Percentiles rank a stretch among this genome's conserved stretches.
phyloP scores from a whole-genome alignment of 139 green algal genomes.

The Chlamydomonas asymmetrica region DNA sequence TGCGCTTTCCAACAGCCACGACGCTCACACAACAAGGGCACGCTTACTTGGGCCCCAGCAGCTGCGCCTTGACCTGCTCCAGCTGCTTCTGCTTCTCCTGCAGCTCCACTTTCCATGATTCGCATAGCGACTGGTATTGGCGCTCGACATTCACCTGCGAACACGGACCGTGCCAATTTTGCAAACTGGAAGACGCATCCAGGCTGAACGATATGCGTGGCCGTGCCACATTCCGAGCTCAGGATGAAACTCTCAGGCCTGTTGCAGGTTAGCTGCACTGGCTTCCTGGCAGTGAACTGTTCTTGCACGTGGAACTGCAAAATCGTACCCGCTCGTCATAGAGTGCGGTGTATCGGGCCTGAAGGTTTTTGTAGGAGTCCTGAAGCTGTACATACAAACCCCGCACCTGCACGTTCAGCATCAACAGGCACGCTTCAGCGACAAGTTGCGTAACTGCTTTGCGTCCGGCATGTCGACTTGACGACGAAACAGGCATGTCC shows the following conservation, averaged over 20 bases:
- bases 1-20: not conserved
- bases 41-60: slow-evolving; percentile 45
- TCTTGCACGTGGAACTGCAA: not conserved
- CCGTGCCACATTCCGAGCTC: too few species aligned
- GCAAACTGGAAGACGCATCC: not conserved
- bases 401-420: slow-evolving; percentile 44
- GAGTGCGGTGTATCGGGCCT: slow-evolving; percentile 26
- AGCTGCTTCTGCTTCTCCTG: slow-evolving; percentile 63
- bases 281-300: not conserved
- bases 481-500: not conserved
- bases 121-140: slow-evolving; percentile 61
- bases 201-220: not conserved
- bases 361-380: slow-evolving; percentile 39
- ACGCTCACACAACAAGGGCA: not conserved
- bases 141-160: slow-evolving; percentile 36
- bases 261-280: not conserved
- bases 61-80: slow-evolving; percentile 48
- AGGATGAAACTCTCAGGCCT: not conserved
- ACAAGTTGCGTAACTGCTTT: not conserved
- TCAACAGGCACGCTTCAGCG: not conserved
- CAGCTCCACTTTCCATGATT: slow-evolving; percentile 60
- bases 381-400: slow-evolving; percentile 38
- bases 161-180: not conserved
- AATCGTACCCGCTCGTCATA: slow-evolving; percentile 52
- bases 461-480: not conserved